phyloP scores from a whole-genome alignment of 2,329 filamentous ascomycete genomes.

The Fusarium fujikuroi region DNA sequence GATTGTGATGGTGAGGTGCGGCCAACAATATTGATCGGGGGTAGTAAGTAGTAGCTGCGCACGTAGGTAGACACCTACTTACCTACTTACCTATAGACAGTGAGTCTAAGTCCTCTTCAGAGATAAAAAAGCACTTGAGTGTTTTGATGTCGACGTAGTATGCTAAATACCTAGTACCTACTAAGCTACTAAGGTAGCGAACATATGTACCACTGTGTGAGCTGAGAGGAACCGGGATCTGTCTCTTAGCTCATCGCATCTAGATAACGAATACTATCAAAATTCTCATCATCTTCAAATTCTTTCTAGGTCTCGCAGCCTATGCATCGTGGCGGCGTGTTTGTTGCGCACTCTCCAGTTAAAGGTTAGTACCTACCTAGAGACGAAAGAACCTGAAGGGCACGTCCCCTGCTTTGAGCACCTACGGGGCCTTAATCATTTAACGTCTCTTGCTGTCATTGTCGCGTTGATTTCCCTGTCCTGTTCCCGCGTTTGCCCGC shows the following conservation, averaged over 20 bases:
- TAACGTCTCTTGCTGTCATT: not conserved
- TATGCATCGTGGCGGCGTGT: conserved; percentile 16
- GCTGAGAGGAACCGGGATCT: not conserved
- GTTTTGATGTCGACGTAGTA: not conserved
- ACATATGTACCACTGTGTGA: not conserved
- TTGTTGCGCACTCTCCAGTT: conserved; percentile 11
- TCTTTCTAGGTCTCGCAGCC: conserved; percentile 3
- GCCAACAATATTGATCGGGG: conserved; percentile 12
- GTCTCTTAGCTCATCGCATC: conserved; percentile 7
- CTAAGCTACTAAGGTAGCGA: not conserved
- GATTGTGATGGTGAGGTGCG: conserved; percentile 31
- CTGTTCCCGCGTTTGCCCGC: conserved; percentile 30
- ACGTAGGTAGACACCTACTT: not conserved
- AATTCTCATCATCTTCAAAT: conserved; percentile 3
- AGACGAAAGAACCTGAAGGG: conserved; percentile 1
- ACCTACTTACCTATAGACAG: not conserved
- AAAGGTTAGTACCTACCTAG: not conserved
- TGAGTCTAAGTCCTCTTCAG: not conserved
- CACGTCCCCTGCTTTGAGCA: conserved; percentile 23
- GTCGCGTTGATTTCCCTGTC: not conserved
- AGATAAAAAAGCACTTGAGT: not conserved
- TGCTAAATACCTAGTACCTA: not conserved
- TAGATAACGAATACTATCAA: not conserved
- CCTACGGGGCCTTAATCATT: not conserved
- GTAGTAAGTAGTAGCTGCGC: not conserved